These are phyloP conservation scores for Trichoderma hamatum DNA, from an alignment of 2,329 filamentous ascomycete genomes.

Conservation along the genomic window DNA sequence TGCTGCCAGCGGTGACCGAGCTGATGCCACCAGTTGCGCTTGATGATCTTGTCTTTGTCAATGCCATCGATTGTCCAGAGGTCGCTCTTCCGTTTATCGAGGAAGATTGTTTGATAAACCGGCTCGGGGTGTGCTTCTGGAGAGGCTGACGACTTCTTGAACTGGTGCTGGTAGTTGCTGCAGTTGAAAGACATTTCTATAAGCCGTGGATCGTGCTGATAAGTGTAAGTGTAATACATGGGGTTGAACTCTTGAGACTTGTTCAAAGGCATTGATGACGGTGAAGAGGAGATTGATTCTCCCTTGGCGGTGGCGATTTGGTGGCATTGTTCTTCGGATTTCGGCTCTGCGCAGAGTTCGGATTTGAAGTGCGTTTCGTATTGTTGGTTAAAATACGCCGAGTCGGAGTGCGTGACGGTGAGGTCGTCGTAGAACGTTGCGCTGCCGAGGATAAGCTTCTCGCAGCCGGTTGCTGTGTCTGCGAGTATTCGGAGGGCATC, in stretches of 20 bases:
- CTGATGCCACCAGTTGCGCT: conserved; percentile 70
- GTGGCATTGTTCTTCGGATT: conserved; percentile 44
- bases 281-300: conserved; percentile 36
- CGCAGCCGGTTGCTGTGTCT: conserved; percentile 59
- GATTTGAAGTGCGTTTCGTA: conserved; percentile 65
- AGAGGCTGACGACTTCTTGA: conserved; percentile 48
- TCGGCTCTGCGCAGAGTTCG: conserved; percentile 53
- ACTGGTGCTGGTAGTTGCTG: conserved; percentile 75
- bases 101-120: conserved; percentile 71
- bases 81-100: conserved; percentile 59
- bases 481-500: conserved; percentile 64
- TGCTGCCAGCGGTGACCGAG: conserved; percentile 67
- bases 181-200: conserved; percentile 76
- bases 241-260: conserved; percentile 60
- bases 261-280: conserved; percentile 33
- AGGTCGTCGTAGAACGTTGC: conserved; percentile 72
- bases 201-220: conserved; percentile 57
- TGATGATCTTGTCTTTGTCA: conserved; percentile 61
- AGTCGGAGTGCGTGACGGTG: conserved; percentile 69
- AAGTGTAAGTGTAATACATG: conserved; percentile 68
- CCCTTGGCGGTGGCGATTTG: conserved; percentile 48
- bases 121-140: conserved; percentile 49
- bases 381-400: conserved; percentile 66
- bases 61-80: conserved; percentile 65
- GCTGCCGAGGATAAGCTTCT: conserved; percentile 69